Conservation (phyloP, 2,329 filamentous ascomycete genomes). For the Aspergillus pseudonomiae region DNA sequence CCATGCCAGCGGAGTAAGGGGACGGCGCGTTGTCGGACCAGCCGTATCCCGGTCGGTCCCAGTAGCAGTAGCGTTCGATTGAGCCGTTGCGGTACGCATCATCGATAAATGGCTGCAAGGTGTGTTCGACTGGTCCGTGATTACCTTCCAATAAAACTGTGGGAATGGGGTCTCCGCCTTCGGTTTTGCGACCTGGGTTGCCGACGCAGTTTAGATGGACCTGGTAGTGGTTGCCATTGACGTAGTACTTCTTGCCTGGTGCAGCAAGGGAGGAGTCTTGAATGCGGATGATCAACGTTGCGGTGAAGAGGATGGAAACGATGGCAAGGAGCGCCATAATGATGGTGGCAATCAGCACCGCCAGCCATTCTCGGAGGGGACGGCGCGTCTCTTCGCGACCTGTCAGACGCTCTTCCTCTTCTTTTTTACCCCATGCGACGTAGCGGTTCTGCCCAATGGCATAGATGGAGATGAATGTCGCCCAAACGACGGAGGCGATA, state of each 20-base stretch:
- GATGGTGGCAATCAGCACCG: conserved; percentile 74
- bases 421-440: conserved; percentile 87
- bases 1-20: conserved; percentile 89
- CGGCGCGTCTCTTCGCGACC: conserved; percentile 84
- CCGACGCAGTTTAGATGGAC: conserved; percentile 85
- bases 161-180: conserved; percentile 56
- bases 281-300: conserved; percentile 76
- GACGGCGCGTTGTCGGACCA: conserved; percentile 93
- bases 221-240: conserved; percentile 82
- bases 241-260: conserved; percentile 75
- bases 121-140: conserved; percentile 75
- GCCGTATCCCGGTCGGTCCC: conserved; percentile 85
- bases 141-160: conserved; percentile 87
- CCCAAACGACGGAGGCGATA: conserved; percentile 83
- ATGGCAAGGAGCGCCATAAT: conserved; percentile 69
- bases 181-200: conserved; percentile 60
- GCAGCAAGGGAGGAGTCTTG: conserved; percentile 74
- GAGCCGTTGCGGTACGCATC: conserved; percentile 75
- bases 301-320: conserved; percentile 74
- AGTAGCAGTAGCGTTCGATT: conserved; percentile 90
- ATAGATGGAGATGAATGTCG: conserved; percentile 76
- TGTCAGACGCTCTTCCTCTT: conserved; percentile 91
- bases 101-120: conserved; percentile 78
- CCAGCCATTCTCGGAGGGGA: conserved; percentile 80
- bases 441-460: conserved; percentile 76